These are phyloP conservation scores for Diplodia intermedia DNA, from an alignment of 2,329 filamentous ascomycete genomes.

Conservation along the genomic window DNA sequence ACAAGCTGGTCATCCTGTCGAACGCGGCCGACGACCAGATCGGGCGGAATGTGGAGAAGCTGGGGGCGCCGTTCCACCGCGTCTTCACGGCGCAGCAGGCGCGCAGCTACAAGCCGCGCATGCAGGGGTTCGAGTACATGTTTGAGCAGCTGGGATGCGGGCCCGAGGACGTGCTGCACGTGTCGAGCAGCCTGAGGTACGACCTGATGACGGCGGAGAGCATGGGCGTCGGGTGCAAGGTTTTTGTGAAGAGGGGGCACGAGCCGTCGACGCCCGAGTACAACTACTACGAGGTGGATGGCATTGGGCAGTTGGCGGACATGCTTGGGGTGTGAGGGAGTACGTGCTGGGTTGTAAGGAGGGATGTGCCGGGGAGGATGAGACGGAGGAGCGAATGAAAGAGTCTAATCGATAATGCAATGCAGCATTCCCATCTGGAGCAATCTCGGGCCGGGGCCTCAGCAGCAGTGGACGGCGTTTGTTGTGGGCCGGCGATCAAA, in stretches of 20 bases:
- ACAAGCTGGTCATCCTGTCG: conserved; percentile 31
- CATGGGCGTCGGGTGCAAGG: conserved; percentile 28
- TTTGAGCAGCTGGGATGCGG: conserved; percentile 27
- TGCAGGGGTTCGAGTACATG: conserved; percentile 32
- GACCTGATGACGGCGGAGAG: conserved; percentile 30
- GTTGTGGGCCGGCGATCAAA: not conserved
- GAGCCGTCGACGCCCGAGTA: conserved; percentile 29
- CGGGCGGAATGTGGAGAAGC: conserved; percentile 26
- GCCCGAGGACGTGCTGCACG: conserved; percentile 30
- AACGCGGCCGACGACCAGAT: conserved; percentile 32
- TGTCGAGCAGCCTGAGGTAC: conserved; percentile 27
- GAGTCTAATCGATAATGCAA: too few relatives aligned
- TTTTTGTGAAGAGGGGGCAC: conserved; percentile 23
- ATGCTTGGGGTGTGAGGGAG: conserved; percentile 16
- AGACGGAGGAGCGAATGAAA: not conserved
- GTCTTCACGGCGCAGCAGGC: conserved; percentile 31
- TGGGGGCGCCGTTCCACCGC: conserved; percentile 29
- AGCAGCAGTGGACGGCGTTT: too few relatives aligned
- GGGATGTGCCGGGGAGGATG: not conserved
- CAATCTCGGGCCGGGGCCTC: too few relatives aligned
- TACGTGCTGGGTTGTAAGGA: not conserved
- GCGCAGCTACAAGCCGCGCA: conserved; percentile 31
- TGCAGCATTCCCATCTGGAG: too few relatives aligned
- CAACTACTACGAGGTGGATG: conserved; percentile 30
- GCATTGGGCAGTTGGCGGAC: conserved; percentile 20